Evolutionary conservation across 2,329 filamentous ascomycete species (phyloP), one percentile per base, ranked within the genome.

Genomic region (Allantophomopsis lycopodina): DNA sequence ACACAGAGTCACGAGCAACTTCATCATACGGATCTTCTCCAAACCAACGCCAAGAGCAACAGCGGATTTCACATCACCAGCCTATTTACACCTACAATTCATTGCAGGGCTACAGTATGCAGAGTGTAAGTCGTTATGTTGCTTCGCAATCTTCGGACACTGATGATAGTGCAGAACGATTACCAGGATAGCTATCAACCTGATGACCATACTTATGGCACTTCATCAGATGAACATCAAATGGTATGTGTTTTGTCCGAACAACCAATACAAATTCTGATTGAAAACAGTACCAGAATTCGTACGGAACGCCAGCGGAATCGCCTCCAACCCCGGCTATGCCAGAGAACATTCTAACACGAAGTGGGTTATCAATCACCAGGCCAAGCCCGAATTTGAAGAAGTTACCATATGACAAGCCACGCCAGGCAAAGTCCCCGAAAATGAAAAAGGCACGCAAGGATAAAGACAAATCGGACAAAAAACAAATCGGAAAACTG

Each of bases 401-500:
- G 37, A 48, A 52, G 11, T 50, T 52, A 40, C 53, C 51, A 32
- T 48, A 51, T 44, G 43, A 38, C 44, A 46, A 40, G 38, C 41
- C n/a, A 44, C 46, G 42, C 32, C 40, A 36, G 4, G 6, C 16
- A 18, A 41, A 39, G 21, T 20, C 32, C 17, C 44, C 57, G 7
- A 60, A 60, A 40, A 53, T 60, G 36, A 62, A 60, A 42, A 58
- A 61, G 40, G 37, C 37, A 13, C 53, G 50, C 37, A 53, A 52
- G 37, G 62, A 63, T 23, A 56, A 60, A 40, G 51, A 60, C 43
- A 64, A 66, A 44, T 52, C 60, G 23, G 53, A 58, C 39, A 64
- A 63, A 50, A 65, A 62, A 45, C 23, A 28, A 3, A 60, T 66
- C 15, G 69, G 71, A 2, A 70, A 69, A 45, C 62, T 89, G 30